These are phyloP conservation scores for Talaromyces sp. DNA, from an alignment of 2,329 filamentous ascomycete genomes.

Conservation along the genomic window DNA sequence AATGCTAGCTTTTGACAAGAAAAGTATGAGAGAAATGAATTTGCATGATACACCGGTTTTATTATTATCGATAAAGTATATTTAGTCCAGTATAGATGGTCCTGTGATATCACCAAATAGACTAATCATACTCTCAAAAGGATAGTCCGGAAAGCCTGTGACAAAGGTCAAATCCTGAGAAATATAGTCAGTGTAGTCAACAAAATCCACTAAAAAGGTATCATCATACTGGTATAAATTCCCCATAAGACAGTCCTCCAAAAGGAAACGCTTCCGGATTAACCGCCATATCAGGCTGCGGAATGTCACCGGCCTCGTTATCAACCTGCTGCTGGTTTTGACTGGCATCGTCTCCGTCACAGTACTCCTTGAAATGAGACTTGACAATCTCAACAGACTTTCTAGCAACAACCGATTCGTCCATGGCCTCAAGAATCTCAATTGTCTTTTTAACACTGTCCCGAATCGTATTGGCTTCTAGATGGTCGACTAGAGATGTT, in stretches of 20 bases:
- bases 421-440: constrained; percentile 39
- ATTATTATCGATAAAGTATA: background rate
- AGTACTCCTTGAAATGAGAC: constrained; percentile 28
- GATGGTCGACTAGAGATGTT: constrained; percentile 14
- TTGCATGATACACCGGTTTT: background rate
- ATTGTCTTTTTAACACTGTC: constrained; percentile 34
- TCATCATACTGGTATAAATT: constrained; percentile 21
- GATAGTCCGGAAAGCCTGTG: constrained; percentile 34
- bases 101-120: constrained; percentile 28
- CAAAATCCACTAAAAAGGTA: background rate
- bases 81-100: background rate
- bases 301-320: constrained; percentile 4
- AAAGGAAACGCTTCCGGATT: constrained; percentile 18
- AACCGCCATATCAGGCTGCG: constrained; percentile 12
- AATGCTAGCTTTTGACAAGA: background rate
- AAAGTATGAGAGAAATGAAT: background rate
- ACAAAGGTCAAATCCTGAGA: constrained; percentile 29
- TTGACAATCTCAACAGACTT: constrained; percentile 36
- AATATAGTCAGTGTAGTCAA: background rate
- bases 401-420: constrained; percentile 36
- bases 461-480: constrained; percentile 24
- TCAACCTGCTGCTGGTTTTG: constrained; percentile 3
- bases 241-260: background rate
- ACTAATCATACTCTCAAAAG: constrained; percentile 31
- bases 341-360: constrained; percentile 13